phyloP scores from a whole-genome alignment of 176 grass and related monocot species.

The Oryza glumipatula region DNA sequence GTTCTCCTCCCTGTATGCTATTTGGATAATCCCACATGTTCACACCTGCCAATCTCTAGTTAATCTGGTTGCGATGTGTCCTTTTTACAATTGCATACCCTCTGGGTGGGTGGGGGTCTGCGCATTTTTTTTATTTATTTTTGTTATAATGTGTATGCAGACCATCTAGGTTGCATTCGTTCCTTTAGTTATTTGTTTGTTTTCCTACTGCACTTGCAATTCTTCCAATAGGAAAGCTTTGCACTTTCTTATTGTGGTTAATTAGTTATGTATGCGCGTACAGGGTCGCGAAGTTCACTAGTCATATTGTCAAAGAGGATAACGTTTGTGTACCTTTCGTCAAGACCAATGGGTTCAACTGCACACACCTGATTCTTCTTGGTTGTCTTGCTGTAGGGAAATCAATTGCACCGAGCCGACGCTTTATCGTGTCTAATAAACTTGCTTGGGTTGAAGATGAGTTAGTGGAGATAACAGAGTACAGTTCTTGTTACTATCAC shows the following conservation, averaged over 20 bases:
- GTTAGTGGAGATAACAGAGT: slow-evolving; percentile 48
- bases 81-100: too few species aligned
- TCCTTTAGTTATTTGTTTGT: neutral
- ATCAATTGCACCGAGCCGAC: slow-evolving; percentile 36
- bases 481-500: slow-evolving; percentile 18
- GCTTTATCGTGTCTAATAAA: slow-evolving; percentile 39
- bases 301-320: too few species aligned
- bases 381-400: slow-evolving; percentile 44
- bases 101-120: too few species aligned
- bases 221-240: neutral
- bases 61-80: neutral
- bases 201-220: neutral
- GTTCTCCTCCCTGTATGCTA: neutral
- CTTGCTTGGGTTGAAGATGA: slow-evolving; percentile 55
- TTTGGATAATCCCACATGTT: neutral
- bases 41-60: neutral
- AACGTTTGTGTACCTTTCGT: neutral
- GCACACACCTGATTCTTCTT: neutral
- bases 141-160: too few species aligned
- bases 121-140: too few species aligned
- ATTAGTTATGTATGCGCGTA: neutral
- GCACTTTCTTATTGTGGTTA: neutral
- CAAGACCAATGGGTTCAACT: neutral
- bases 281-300: neutral
- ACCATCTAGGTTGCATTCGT: neutral